Conservation (phyloP, 352 stramenopile genomes). For the Hyaloperonospora brassicae region DNA sequence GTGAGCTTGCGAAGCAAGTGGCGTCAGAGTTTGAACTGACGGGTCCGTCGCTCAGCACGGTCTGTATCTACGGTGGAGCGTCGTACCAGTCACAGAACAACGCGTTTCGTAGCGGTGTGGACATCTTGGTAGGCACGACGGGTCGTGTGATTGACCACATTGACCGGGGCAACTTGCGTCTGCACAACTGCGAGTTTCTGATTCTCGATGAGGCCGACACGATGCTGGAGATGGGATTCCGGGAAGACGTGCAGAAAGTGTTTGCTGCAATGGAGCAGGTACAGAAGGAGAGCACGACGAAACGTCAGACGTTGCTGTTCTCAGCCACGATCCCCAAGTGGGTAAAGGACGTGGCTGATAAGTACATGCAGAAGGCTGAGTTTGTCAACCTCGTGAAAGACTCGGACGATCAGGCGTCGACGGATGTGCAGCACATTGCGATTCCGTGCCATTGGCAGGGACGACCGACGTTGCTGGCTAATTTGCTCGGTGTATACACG, state of each 20-base stretch:
- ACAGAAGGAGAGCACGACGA: slow-evolving; percentile 40
- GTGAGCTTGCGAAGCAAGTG: slow-evolving; percentile 97
- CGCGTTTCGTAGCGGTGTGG: slow-evolving; percentile 79
- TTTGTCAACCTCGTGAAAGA: slow-evolving; percentile 90
- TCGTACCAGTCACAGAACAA: slow-evolving; percentile 87
- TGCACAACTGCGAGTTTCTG: slow-evolving; percentile 86
- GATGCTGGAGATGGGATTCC: slow-evolving; percentile 96
- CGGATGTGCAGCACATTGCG: slow-evolving; percentile 89
- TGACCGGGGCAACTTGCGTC: slow-evolving; percentile 81
- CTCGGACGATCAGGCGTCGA: slow-evolving; percentile 82
- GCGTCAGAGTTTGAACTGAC: slow-evolving; percentile 83
- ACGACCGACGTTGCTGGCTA: slow-evolving; percentile 64
- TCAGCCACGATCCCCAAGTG: slow-evolving; percentile 91
- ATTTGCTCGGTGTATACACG: slow-evolving; percentile 70
- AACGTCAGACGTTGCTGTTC: slow-evolving; percentile 88
- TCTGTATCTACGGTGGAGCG: slow-evolving; percentile 89
- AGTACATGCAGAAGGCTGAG: slow-evolving; percentile 87
- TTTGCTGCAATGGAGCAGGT: slow-evolving; percentile 75
- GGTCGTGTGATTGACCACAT: slow-evolving; percentile 91
- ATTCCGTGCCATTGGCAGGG: slow-evolving; percentile 90
- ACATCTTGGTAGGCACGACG: slow-evolving; percentile 91
- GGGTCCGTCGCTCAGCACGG: slow-evolving; percentile 68
- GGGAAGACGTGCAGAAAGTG: slow-evolving; percentile 92
- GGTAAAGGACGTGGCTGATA: slow-evolving; percentile 86
- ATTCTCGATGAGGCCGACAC: slow-evolving; percentile 93